Evolutionary conservation across 495 filamentous ascomycete species (phyloP).

Genomic region (Parathielavia hyrcaniae): DNA sequence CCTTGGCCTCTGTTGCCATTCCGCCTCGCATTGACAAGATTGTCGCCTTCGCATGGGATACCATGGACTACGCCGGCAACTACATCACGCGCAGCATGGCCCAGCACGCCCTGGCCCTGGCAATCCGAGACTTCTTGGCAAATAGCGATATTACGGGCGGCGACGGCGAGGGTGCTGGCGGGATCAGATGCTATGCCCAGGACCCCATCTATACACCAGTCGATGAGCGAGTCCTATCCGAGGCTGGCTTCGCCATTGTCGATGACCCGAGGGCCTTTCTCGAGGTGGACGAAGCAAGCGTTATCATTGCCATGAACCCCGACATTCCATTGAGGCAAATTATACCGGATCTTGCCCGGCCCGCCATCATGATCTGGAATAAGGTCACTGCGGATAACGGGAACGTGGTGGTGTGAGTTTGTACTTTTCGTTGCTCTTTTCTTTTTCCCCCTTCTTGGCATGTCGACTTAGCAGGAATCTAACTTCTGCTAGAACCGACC

Average conservation of each 20-base stretch:
- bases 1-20: neutral
- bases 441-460: too few species aligned
- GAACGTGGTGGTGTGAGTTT: too few species aligned
- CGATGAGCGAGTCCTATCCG: neutral
- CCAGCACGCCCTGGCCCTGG: neutral
- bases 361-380: conserved; percentile 31
- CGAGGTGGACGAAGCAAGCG: conserved; percentile 22
- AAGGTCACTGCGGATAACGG: too few species aligned
- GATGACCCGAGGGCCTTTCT: conserved; percentile 32
- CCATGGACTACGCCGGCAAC: neutral
- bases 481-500: neutral
- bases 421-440: too few species aligned
- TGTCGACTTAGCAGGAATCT: too few species aligned
- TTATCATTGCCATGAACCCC: conserved; percentile 27
- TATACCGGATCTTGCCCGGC: conserved; percentile 30
- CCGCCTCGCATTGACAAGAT: neutral
- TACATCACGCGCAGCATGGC: neutral
- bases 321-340: conserved; percentile 32
- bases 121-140: neutral
- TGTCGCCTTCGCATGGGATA: neutral
- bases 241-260: conserved; percentile 17
- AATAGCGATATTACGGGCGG: neutral
- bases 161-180: neutral
- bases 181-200: conserved; percentile 10
- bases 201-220: neutral